Evolutionary conservation across 2,329 filamentous ascomycete species (phyloP).

Genomic region (Myriosclerotinia duriaeana): DNA sequence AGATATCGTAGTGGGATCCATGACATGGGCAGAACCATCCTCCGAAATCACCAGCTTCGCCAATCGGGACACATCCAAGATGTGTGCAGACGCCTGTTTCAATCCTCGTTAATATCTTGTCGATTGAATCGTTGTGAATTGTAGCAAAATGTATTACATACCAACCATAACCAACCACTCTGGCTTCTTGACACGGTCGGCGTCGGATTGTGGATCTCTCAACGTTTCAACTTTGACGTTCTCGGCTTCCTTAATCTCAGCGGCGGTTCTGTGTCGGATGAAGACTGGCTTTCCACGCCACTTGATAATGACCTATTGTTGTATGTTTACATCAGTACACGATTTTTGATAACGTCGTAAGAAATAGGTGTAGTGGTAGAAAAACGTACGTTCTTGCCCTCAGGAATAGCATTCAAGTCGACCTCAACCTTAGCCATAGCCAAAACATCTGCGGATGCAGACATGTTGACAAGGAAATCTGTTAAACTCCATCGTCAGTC

Average conservation of each 20-base stretch:
- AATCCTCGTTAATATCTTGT: conserved; percentile 31
- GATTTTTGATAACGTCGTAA: background rate
- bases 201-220: conserved; percentile 87
- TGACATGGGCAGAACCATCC: conserved; percentile 99
- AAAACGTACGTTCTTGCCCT: conserved; percentile 97
- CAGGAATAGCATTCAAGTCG: conserved; percentile 85
- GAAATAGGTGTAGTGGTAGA: background rate
- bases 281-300: conserved; percentile 99
- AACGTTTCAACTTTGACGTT: conserved; percentile 77
- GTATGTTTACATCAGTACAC: conserved; percentile 19
- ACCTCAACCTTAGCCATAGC: conserved; percentile 99
- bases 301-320: conserved; percentile 87
- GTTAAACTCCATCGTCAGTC: conserved; percentile 30
- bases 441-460: conserved; percentile 94
- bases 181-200: conserved; percentile 93
- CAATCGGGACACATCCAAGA: conserved; percentile 97
- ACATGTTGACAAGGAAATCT: conserved; percentile 99
- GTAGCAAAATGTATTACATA: conserved; percentile 44
- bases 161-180: conserved; percentile 99
- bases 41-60: conserved; percentile 95
- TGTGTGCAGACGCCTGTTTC: conserved; percentile 91
- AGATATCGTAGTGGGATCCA: conserved; percentile 99
- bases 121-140: background rate
- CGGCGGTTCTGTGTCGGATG: conserved; percentile 93
- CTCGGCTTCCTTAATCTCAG: conserved; percentile 95